Evolutionary conservation across 164 flowering plant species (phyloP), one percentile per base, ranked within the genome.

Genomic region (Protea cynaroides): DNA sequence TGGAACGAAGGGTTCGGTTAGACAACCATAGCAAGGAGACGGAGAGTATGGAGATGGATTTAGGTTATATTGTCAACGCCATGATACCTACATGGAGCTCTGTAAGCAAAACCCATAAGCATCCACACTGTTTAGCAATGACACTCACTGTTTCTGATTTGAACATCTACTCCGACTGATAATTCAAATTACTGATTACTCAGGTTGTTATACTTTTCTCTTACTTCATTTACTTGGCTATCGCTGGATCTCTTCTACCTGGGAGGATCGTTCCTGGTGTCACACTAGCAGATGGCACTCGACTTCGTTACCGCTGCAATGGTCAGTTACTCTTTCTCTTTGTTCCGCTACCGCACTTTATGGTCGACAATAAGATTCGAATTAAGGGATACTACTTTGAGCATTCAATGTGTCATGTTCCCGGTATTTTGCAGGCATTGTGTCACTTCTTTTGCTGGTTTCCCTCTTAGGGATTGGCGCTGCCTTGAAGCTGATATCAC

Each of bases 271-370:
- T 89, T 67, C 86, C 86, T 1, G 97, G 99, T 13, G 96, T 70
- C 4, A 61, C 66, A 21, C 72, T 91, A 15, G 53, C 82, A 0
- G 97, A 94, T 63, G 90, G 89, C 34, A 71, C 88, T 58, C 83
- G 93, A n/a, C 85, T 89, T 49, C 71, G 77, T 56, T 94, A 94
- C 71, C 83, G 89, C 22, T 89, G 97, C 86, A 94, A 94, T 69
- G 99, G 97, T 86, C 12, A 43, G 61, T 63, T 60, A 29, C 38
- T 19, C 60, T 34, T 15, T 0, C 52, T 43, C 21, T 53, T 22
- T 34, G 9, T 13, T 40, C 13, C 23, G 0, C 11, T 8, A n/a
- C 10, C 7, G 34, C 34, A 2, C 2, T 5, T 29, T 29, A 29
- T 29, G 34, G 5, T 29, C 34, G 34, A 29, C 34, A 29, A 29